Conservation (phyloP, 2,329 filamentous ascomycete species). For the Fusarium siculi region DNA sequence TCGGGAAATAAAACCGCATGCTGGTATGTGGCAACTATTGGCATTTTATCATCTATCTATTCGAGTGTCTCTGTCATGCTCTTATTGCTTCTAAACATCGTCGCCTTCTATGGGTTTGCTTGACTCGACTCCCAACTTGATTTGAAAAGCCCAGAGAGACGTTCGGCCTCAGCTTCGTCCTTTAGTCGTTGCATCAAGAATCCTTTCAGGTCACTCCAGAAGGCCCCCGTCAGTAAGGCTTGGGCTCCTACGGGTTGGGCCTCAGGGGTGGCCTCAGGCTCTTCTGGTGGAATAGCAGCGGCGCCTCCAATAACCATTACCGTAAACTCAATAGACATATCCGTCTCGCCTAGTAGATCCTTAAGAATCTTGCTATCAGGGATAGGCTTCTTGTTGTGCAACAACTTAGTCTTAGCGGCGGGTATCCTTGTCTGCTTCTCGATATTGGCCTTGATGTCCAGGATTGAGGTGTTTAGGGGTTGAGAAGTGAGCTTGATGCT, state of each 20-base stretch:
- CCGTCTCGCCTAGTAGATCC: slow-evolving; percentile 70
- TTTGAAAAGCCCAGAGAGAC: slow-evolving; percentile 75
- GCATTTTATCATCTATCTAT: slow-evolving; percentile 32
- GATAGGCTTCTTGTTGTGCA: slow-evolving; percentile 89
- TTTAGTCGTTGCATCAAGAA: slow-evolving; percentile 84
- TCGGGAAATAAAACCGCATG: slow-evolving; percentile 45
- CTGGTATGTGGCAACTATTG: slow-evolving; percentile 45
- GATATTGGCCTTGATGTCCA: slow-evolving; percentile 80
- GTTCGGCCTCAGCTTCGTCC: slow-evolving; percentile 73
- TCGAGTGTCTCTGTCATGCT: slow-evolving; percentile 25
- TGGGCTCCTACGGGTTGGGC: slow-evolving; percentile 60
- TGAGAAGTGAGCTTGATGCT: slow-evolving; percentile 73
- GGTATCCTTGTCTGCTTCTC: slow-evolving; percentile 70
- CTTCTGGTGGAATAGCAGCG: slow-evolving; percentile 56
- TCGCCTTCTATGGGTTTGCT: slow-evolving; percentile 41
- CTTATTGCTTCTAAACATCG: background rate
- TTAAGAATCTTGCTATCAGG: slow-evolving; percentile 79
- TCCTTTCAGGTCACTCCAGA: slow-evolving; percentile 86
- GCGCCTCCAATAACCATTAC: slow-evolving; percentile 88
- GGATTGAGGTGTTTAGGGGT: slow-evolving; percentile 75
- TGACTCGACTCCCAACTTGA: slow-evolving; percentile 71
- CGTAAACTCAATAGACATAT: slow-evolving; percentile 74
- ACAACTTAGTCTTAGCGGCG: slow-evolving; percentile 83
- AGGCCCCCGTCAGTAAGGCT: slow-evolving; percentile 75
- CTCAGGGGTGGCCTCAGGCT: slow-evolving; percentile 47